These are phyloP conservation scores for Rhizopus delemar DNA, from an alignment of 371 early-diverging fungal genomes.

Conservation along the genomic window DNA sequence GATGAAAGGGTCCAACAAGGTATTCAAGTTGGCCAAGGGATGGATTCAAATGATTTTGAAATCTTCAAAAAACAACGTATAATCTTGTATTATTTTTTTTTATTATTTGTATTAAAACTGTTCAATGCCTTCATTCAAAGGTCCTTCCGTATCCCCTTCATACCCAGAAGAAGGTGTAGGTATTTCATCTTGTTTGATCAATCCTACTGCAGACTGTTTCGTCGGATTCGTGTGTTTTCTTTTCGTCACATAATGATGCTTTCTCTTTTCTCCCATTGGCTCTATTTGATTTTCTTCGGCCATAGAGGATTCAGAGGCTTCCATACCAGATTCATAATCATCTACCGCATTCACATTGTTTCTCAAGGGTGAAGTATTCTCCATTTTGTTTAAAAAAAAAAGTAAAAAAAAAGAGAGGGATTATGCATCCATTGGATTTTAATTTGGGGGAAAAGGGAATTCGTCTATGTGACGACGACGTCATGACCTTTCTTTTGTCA, in stretches of 20 bases:
- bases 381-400: background rate
- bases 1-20: constrained; percentile 42
- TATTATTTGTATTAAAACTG: background rate
- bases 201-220: background rate
- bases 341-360: background rate
- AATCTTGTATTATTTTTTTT: background rate
- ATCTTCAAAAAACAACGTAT: background rate
- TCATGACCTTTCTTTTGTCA: no score
- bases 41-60: constrained; percentile 38
- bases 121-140: constrained; percentile 3
- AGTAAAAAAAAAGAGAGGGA: background rate
- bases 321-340: constrained; percentile 24
- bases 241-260: background rate
- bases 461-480: no score
- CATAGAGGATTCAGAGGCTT: constrained; percentile 27
- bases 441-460: no score
- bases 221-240: background rate
- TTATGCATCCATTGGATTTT: background rate
- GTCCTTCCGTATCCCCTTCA: constrained; percentile 29
- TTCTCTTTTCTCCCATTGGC: constrained; percentile 1
- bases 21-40: constrained; percentile 48
- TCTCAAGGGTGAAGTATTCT: background rate
- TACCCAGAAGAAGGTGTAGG: constrained; percentile 29
- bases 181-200: constrained; percentile 13
- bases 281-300: constrained; percentile 15